Conservation (phyloP, 768 basidiomycete species). For the Boletellus sp. region DNA sequence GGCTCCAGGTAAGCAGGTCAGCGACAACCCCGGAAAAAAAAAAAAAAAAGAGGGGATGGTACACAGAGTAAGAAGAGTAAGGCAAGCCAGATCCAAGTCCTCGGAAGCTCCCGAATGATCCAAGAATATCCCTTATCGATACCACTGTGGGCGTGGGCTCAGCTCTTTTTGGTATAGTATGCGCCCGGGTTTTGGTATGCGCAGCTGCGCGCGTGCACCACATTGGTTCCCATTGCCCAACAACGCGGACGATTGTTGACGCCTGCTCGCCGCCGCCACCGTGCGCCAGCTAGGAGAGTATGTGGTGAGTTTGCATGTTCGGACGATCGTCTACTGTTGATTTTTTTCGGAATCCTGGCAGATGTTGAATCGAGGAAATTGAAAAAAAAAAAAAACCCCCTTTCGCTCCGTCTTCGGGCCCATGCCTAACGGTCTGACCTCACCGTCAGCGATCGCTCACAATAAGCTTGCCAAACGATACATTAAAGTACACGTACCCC, state of each 20-base stretch:
- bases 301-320: conserved; percentile 3
- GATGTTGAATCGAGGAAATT: too few relatives aligned
- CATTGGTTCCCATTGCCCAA: conserved; percentile 3
- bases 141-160: conserved; percentile 6
- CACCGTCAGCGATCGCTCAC: not conserved
- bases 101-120: not conserved
- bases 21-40: not conserved
- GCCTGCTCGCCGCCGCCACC: not conserved
- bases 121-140: conserved; percentile 25
- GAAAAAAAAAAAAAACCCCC: too few relatives aligned
- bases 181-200: not conserved
- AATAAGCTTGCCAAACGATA: conserved; percentile 9
- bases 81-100: not conserved
- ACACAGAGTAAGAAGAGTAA: too few relatives aligned
- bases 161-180: conserved; percentile 14
- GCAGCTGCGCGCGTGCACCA: not conserved
- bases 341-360: not conserved
- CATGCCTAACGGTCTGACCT: conserved; percentile 5
- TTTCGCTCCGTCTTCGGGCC: not conserved
- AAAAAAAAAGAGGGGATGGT: not conserved
- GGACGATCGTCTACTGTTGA: not conserved
- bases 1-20: conserved; percentile 1
- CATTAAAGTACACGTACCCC: not conserved
- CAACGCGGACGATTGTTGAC: not conserved
- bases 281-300: not conserved